These are phyloP conservation scores for Tuber brumale DNA, from an alignment of 495 filamentous ascomycete species.

Conservation along the genomic window DNA sequence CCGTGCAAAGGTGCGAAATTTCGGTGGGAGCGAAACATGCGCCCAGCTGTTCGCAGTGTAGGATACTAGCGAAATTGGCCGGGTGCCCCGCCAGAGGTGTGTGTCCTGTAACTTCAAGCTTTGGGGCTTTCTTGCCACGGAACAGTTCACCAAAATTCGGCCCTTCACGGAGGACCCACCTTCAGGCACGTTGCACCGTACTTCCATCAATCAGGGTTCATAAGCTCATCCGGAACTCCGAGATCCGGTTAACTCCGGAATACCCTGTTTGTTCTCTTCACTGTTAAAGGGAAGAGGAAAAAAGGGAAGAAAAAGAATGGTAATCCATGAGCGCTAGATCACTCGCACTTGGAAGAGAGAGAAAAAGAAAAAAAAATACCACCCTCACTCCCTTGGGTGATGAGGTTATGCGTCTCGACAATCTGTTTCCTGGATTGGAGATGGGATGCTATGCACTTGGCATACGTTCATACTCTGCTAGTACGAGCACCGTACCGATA, in stretches of 20 bases:
- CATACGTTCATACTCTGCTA: background rate
- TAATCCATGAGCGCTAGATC: background rate
- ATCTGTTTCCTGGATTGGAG: background rate
- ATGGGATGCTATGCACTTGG: background rate
- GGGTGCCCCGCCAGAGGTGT: background rate
- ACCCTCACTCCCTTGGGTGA: background rate
- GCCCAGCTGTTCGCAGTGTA: background rate
- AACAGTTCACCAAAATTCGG: background rate
- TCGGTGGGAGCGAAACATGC: background rate
- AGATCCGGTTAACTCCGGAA: background rate
- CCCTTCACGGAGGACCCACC: background rate
- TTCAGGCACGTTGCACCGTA: background rate
- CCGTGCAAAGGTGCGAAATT: background rate
- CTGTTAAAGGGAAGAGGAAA: background rate
- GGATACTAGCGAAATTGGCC: no score
- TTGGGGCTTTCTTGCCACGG: background rate
- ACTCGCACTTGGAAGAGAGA: background rate
- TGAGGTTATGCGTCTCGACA: background rate
- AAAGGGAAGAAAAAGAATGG: background rate
- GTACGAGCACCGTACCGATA: background rate
- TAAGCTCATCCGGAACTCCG: background rate
- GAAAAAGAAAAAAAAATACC: background rate
- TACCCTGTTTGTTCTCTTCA: background rate
- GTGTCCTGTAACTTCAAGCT: background rate
- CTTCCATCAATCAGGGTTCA: background rate